Base-by-base conservation (phyloP, 2,329 filamentous ascomycete genomes). In the Pestalotiopsis fici region DNA sequence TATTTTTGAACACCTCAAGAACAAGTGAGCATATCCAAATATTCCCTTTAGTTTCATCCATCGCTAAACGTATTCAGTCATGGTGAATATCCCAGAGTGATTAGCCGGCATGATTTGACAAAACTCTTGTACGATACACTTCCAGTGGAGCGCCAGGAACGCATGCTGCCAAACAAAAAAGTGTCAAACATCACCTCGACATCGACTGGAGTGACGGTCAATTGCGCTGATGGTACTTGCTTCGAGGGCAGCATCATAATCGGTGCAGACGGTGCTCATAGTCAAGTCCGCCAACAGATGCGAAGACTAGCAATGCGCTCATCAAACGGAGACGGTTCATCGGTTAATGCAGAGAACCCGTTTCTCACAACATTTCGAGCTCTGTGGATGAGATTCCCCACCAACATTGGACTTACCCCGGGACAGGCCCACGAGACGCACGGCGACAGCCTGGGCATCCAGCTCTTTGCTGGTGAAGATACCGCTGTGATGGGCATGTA, bases 221-320 rank as follows among this genome's bases (percentile, higher is more conserved):
- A 59, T n/a, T 64, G 68, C 11, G 25, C 54, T 13, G 65, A 70
- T 28, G 68, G 67, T 35, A 68, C 37, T 18, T 60, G 64, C 7
- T 64, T 59, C 18, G 25, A 69, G 0, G 81, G 78, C 0, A 73
- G 79, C 67, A 70, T 84, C n/a, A 66, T 81, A 4, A 72, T 83
- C 23, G 82, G 81, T 7, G 79, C 81, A 13, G 82, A 84, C 66
- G 82, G 82, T n/a, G 78, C 79, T 2, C 78, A 81, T 67, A 83
- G 80, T 57, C 50, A 43, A 43, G 50, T 61, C 12, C 57, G 68
- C 55, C 13, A 18, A 23, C 15, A 47, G n/a, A 68, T 70, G 65
- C 64, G 65, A 31, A 21, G 6, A 11, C 15, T 66, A 27, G 64
- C 64, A 15, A 27, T 64, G 21, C 15, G 56, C n/a, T 25, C 62